phyloP scores from a whole-genome alignment of 805 yeast species.

The Kluyveromyces starmeri region DNA sequence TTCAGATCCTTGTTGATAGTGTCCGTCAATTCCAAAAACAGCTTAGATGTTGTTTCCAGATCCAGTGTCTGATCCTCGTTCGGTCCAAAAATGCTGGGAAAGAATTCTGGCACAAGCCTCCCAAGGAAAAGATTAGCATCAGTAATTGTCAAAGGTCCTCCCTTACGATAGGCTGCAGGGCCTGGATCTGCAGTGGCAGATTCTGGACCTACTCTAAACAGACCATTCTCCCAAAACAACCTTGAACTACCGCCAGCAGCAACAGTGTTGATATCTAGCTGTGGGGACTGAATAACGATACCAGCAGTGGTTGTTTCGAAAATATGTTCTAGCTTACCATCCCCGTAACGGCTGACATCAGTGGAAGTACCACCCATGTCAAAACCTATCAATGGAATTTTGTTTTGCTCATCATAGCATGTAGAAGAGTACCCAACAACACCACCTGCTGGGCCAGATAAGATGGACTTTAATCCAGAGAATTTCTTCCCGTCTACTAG shows the following conservation, averaged over 20 bases:
- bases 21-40: constrained; percentile 46
- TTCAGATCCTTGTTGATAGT: constrained; percentile 42
- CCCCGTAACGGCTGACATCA: constrained; percentile 67
- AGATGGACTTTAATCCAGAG: constrained; percentile 79
- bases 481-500: constrained; percentile 74
- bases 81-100: constrained; percentile 80
- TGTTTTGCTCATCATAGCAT: constrained; percentile 48
- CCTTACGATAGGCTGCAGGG: constrained; percentile 78
- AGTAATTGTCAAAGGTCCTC: constrained; percentile 77
- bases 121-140: constrained; percentile 76
- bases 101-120: constrained; percentile 60
- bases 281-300: constrained; percentile 76
- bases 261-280: constrained; percentile 69
- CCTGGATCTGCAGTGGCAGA: constrained; percentile 87
- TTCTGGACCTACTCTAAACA: constrained; percentile 79
- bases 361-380: constrained; percentile 93
- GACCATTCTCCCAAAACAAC: constrained; percentile 56
- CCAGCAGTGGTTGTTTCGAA: constrained; percentile 83
- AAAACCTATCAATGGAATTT: constrained; percentile 64
- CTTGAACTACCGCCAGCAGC: constrained; percentile 84
- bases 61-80: constrained; percentile 67
- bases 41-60: constrained; percentile 37
- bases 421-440: constrained; percentile 89
- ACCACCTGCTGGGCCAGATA: constrained; percentile 98
- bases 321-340: constrained; percentile 64